phyloP scores from a whole-genome alignment of 257 asterid genomes.

The Apocynum venetum region DNA sequence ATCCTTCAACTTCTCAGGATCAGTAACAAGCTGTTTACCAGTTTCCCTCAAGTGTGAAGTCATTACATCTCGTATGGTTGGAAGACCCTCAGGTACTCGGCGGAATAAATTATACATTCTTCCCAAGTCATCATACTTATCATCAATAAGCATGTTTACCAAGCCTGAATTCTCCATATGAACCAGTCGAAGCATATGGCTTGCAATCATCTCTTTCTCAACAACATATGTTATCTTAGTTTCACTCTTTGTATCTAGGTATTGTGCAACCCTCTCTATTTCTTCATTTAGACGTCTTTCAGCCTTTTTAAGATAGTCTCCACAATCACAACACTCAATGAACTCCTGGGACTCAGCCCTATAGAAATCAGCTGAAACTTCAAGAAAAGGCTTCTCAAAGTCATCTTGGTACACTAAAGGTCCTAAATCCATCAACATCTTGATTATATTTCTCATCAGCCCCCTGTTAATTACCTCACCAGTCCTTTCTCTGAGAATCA shows the following conservation, averaged over 20 bases:
- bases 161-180: conserved; percentile 89
- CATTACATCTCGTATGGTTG: conserved; percentile 71
- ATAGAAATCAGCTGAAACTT: conserved; percentile 79
- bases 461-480: conserved; percentile 90
- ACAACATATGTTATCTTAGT: conserved; percentile 64
- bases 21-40: conserved; percentile 84
- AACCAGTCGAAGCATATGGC: conserved; percentile 78
- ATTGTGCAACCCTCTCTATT: conserved; percentile 80
- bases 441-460: conserved; percentile 71
- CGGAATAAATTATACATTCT: conserved; percentile 78
- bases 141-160: conserved; percentile 77
- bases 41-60: conserved; percentile 76
- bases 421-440: conserved; percentile 88
- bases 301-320: conserved; percentile 78
- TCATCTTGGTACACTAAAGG: conserved; percentile 75
- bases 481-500: conserved; percentile 58
- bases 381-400: conserved; percentile 80
- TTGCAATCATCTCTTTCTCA: conserved; percentile 86
- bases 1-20: conserved; percentile 84
- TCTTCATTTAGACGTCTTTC: conserved; percentile 82
- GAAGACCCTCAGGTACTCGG: conserved; percentile 64
- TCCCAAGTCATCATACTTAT: conserved; percentile 72
- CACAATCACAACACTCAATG: conserved; percentile 82
- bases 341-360: conserved; percentile 82
- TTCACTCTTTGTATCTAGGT: conserved; percentile 73